A percentile compares a stretch with the other conserved stretches of the same genome.
Evolutionary conservation across 1,284 basidiomycete genomes (phyloP).

Genomic region (Takashimella koratensis): DNA sequence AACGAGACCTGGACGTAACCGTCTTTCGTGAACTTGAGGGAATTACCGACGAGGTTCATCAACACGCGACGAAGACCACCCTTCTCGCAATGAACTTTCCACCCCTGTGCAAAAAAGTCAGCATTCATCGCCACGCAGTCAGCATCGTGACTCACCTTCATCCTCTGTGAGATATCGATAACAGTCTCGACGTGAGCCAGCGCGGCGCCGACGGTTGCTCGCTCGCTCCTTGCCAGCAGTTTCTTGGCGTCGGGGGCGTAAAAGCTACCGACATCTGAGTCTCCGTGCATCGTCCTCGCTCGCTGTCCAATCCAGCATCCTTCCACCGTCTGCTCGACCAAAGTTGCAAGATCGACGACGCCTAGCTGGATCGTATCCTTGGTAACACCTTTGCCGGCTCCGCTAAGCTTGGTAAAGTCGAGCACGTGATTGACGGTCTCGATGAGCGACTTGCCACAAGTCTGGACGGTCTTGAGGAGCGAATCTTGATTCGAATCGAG

Average conservation of each 20-base stretch:
- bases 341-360: constrained; percentile 74
- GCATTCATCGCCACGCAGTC: background rate
- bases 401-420: constrained; percentile 92
- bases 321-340: constrained; percentile 93
- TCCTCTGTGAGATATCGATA: constrained; percentile 73
- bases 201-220: constrained; percentile 26
- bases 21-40: constrained; percentile 86
- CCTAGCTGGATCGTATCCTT: constrained; percentile 59
- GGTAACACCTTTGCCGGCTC: constrained; percentile 66
- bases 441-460: constrained; percentile 52
- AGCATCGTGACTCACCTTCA: constrained; percentile 54
- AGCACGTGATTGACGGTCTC: constrained; percentile 86
- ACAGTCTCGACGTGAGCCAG: constrained; percentile 63
- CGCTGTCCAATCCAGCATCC: constrained; percentile 92
- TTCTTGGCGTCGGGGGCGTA: constrained; percentile 64
- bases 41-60: constrained; percentile 95
- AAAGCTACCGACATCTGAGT: constrained; percentile 78
- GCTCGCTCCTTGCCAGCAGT: constrained; percentile 51
- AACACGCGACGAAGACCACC: constrained; percentile 86
- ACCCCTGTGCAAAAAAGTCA: constrained; percentile 58
- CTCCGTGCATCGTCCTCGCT: constrained; percentile 66
- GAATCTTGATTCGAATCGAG: constrained; percentile 78
- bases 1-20: constrained; percentile 85
- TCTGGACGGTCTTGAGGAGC: constrained; percentile 62
- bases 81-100: constrained; percentile 84